Evolutionary conservation across 1,139 yeast species (phyloP).

Genomic region (Yamadazyma oceani): DNA sequence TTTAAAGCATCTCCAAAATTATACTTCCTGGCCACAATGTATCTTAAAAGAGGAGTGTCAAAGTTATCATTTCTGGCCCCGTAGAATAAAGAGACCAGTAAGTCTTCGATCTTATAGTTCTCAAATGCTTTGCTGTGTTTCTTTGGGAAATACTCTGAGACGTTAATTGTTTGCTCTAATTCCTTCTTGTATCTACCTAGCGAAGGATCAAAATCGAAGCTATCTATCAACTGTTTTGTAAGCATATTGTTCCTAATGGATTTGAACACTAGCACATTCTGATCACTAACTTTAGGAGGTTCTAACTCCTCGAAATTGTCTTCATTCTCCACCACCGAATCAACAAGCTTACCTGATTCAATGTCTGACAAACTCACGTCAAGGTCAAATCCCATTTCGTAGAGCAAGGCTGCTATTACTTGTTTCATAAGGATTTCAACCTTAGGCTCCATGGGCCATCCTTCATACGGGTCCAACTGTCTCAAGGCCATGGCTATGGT

Average conservation of each 20-base stretch:
- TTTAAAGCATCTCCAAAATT: constrained; percentile 57
- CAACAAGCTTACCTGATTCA: constrained; percentile 12
- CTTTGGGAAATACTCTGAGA: constrained; percentile 1
- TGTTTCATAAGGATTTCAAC: constrained; percentile 65
- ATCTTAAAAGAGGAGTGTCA: constrained; percentile 67
- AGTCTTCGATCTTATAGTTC: constrained; percentile 4
- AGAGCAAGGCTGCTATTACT: constrained; percentile 67
- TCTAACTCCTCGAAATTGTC: constrained; percentile 7
- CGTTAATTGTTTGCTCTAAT: constrained; percentile 4
- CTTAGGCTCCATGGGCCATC: constrained; percentile 32
- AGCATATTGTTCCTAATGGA: constrained; percentile 5
- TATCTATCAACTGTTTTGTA: constrained; percentile 1
- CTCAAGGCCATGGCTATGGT: constrained; percentile 17
- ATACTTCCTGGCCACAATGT: constrained; percentile 74
- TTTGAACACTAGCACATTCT: constrained; percentile 10
- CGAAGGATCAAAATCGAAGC: constrained; percentile 5
- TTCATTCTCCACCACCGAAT: constrained; percentile 12
- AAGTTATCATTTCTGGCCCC: constrained; percentile 65
- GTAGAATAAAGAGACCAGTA: constrained; percentile 44
- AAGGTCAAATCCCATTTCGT: constrained; percentile 59
- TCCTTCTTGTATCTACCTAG: constrained; percentile 5
- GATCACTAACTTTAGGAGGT: constrained; percentile 8
- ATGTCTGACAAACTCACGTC: constrained; percentile 25
- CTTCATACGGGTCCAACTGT: not conserved
- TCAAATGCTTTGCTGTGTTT: constrained; percentile 7